Evolutionary conservation across 2,329 filamentous ascomycete genomes (phyloP).

Genomic region (Colletotrichum zoysiae): DNA sequence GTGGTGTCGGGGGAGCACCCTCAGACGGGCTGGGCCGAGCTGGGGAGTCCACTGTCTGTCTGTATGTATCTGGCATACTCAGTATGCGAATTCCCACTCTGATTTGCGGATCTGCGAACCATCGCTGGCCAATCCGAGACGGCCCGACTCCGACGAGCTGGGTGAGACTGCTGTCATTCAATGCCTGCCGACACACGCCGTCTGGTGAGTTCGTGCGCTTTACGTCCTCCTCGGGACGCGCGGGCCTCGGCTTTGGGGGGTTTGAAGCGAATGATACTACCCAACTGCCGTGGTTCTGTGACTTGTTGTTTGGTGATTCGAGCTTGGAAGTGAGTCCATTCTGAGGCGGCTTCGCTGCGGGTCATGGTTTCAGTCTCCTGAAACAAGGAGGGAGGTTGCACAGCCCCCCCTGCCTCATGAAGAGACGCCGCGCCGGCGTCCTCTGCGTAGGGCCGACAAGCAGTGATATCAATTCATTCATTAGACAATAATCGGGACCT

Average conservation of each 20-base stretch:
- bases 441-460: conserved; percentile 19
- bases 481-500: neutral
- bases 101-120: conserved; percentile 38
- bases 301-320: neutral
- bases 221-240: neutral
- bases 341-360: conserved; percentile 31
- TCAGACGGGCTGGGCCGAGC: conserved; percentile 31
- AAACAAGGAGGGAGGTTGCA: conserved; percentile 36
- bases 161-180: neutral
- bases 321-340: conserved; percentile 13
- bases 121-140: neutral
- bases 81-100: neutral
- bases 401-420: conserved; percentile 9
- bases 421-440: neutral
- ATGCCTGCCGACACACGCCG: neutral
- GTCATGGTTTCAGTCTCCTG: conserved; percentile 38
- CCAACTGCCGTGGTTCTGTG: neutral
- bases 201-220: neutral
- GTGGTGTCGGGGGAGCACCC: conserved; percentile 24
- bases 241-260: neutral
- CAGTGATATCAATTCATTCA: neutral
- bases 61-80: too few species aligned
- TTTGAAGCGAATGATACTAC: neutral
- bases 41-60: neutral
- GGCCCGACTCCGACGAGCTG: neutral